A percentile compares a stretch with the other conserved stretches of the same genome.
Conservation (phyloP, 768 basidiomycete species). For the Trametes elegans region DNA sequence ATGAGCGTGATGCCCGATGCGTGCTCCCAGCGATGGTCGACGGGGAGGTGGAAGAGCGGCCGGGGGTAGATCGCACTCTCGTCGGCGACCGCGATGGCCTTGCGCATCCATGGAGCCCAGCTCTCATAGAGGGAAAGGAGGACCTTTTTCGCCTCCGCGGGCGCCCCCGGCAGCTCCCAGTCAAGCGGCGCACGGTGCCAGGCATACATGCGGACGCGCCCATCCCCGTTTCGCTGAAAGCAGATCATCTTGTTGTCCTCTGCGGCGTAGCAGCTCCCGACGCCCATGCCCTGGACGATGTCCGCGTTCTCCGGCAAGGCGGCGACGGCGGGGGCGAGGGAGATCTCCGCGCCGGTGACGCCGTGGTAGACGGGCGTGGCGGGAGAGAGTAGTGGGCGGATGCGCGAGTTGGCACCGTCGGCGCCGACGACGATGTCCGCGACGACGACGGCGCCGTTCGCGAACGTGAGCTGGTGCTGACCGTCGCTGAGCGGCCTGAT, state of each 20-base stretch:
- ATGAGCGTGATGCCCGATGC: conserved; percentile 7
- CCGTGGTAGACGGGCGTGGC: conserved; percentile 35
- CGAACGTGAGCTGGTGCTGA: conserved; percentile 18
- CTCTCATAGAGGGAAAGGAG: neutral
- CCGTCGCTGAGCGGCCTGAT: conserved; percentile 28
- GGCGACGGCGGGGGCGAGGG: conserved; percentile 25
- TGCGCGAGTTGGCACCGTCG: conserved; percentile 41
- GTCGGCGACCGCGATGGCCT: conserved; percentile 6
- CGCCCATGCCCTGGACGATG: conserved; percentile 23
- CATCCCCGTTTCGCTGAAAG: conserved; percentile 34
- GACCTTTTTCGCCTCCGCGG: conserved; percentile 10
- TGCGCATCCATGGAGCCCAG: conserved; percentile 16
- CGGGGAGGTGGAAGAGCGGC: conserved; percentile 17
- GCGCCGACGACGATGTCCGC: conserved; percentile 34
- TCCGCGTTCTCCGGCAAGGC: neutral
- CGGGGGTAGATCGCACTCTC: conserved; percentile 12
- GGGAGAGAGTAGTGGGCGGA: conserved; percentile 34
- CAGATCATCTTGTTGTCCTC: conserved; percentile 28
- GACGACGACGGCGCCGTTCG: neutral
- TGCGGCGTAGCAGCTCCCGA: conserved; percentile 30
- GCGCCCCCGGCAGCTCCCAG: conserved; percentile 3
- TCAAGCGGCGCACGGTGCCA: conserved; percentile 15
- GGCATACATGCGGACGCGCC: conserved; percentile 14
- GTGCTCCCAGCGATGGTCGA: conserved; percentile 16
- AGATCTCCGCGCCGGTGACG: conserved; percentile 17